Conservation (phyloP, 257 asterid genomes). For the Solanum neorickii region DNA sequence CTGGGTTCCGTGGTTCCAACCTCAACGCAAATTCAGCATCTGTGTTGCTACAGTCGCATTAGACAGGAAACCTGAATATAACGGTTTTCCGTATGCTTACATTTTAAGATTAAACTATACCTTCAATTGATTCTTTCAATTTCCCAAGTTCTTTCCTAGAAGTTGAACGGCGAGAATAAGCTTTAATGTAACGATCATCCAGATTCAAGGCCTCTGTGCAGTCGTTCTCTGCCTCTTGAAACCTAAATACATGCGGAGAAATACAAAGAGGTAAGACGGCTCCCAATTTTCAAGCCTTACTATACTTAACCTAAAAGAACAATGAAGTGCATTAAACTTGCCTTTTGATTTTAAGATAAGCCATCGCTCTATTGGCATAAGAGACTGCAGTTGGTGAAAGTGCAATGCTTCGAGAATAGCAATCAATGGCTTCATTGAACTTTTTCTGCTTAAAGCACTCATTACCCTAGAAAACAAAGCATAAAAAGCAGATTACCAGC, state of each 20-base stretch:
- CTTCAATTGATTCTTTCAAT: conserved; percentile 76
- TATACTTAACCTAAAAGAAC: neutral
- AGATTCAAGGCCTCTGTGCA: conserved; percentile 84
- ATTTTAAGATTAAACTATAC: conserved; percentile 24
- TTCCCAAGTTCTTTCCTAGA: conserved; percentile 91
- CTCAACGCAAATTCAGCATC: conserved; percentile 88
- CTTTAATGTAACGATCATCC: conserved; percentile 89
- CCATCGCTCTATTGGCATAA: conserved; percentile 95
- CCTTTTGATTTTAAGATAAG: conserved; percentile 81
- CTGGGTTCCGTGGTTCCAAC: conserved; percentile 89
- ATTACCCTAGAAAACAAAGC: conserved; percentile 48
- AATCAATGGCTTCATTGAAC: conserved; percentile 82
- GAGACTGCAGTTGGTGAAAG: conserved; percentile 89
- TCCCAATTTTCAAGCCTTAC: neutral
- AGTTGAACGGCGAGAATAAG: conserved; percentile 92
- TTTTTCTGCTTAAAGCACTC: conserved; percentile 81
- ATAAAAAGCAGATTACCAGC: conserved; percentile 1
- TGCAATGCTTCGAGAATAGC: conserved; percentile 96
- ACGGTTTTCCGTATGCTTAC: neutral
- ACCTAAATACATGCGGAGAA: conserved; percentile 22
- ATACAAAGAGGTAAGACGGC: conserved; percentile 6
- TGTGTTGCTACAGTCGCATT: conserved; percentile 26
- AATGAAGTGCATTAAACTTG: conserved; percentile 8
- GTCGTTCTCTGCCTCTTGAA: conserved; percentile 87
- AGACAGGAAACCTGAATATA: conserved; percentile 6